Conservation (phyloP, 164 flowering plant genomes). For the Magnolia changhungtana region DNA sequence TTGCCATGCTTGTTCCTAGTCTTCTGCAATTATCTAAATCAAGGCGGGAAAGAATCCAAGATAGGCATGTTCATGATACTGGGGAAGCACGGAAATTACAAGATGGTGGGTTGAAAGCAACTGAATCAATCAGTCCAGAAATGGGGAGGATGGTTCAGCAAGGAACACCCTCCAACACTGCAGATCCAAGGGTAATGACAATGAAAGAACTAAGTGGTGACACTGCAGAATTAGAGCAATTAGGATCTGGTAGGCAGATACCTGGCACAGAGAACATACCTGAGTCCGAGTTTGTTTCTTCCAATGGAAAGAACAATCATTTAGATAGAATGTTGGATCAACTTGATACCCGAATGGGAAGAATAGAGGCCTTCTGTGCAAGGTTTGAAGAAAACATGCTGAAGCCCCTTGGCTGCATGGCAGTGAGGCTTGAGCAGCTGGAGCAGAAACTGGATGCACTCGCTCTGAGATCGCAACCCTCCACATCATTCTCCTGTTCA, state of each 20-base stretch:
- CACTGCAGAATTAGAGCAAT: slow-evolving; percentile 5
- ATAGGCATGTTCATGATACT: slow-evolving; percentile 17
- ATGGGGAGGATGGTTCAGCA: slow-evolving; percentile 10
- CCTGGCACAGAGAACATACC: slow-evolving; percentile 21
- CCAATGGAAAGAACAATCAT: slow-evolving; percentile 16
- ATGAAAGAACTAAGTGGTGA: background rate
- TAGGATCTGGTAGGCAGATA: slow-evolving; percentile 13
- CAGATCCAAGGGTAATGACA: slow-evolving; percentile 1
- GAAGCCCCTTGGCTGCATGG: slow-evolving; percentile 64
- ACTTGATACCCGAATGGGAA: slow-evolving; percentile 61
- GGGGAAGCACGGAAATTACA: slow-evolving; percentile 13
- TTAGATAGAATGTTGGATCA: slow-evolving; percentile 56
- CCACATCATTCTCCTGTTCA: slow-evolving; percentile 29
- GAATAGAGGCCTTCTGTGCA: slow-evolving; percentile 56
- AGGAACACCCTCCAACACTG: slow-evolving; percentile 15
- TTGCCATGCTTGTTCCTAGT: slow-evolving; percentile 85
- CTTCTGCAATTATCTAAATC: slow-evolving; percentile 65
- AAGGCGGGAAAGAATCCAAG: slow-evolving; percentile 21
- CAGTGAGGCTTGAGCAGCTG: slow-evolving; percentile 61
- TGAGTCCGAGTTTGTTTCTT: slow-evolving; percentile 2
- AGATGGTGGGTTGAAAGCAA: slow-evolving; percentile 9
- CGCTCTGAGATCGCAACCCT: slow-evolving; percentile 23
- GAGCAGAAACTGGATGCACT: slow-evolving; percentile 65
- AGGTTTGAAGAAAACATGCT: slow-evolving; percentile 80
- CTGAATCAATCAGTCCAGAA: slow-evolving; percentile 15